Evolutionary conservation across 2,329 filamentous ascomycete species (phyloP).

Genomic region (Periglandula ipomoeae): DNA sequence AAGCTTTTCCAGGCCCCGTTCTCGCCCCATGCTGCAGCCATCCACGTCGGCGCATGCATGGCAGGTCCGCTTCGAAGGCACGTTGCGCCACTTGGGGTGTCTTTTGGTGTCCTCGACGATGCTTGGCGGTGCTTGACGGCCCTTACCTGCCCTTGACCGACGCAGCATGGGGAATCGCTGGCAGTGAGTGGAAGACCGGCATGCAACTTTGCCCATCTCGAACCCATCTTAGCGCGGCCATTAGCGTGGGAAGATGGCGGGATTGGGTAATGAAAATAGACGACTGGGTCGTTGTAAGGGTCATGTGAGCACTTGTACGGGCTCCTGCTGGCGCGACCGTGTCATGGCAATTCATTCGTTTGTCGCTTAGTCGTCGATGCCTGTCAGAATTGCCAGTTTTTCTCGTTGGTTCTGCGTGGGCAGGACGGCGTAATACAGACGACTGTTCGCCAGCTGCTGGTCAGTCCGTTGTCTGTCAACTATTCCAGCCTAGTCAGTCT

Average conservation of each 20-base stretch:
- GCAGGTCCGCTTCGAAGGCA: neutral
- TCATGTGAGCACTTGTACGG: constrained; percentile 10
- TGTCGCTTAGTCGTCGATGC: too few species aligned
- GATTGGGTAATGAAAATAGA: constrained; percentile 13
- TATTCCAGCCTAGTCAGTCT: too few species aligned
- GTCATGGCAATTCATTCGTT: neutral
- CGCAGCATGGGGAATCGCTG: too few species aligned
- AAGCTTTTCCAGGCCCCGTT: neutral
- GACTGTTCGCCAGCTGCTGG: too few species aligned
- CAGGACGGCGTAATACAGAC: neutral
- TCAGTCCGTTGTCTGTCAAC: too few species aligned
- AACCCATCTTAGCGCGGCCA: constrained; percentile 4
- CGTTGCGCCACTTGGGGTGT: constrained; percentile 3
- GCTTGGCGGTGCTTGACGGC: too few species aligned
- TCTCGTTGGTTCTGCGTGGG: neutral
- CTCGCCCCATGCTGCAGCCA: neutral
- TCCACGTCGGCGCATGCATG: neutral
- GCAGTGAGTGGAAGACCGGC: too few species aligned
- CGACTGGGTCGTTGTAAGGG: constrained; percentile 2
- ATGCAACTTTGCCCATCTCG: neutral
- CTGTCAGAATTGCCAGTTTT: too few species aligned
- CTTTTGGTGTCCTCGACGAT: too few species aligned
- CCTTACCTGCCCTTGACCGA: too few species aligned
- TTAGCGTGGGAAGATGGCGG: constrained; percentile 1
- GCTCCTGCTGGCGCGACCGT: neutral